These are phyloP conservation scores for Ambrosia hybrid DNA, from an alignment of 140 eudicot species.

Conservation along the genomic window DNA sequence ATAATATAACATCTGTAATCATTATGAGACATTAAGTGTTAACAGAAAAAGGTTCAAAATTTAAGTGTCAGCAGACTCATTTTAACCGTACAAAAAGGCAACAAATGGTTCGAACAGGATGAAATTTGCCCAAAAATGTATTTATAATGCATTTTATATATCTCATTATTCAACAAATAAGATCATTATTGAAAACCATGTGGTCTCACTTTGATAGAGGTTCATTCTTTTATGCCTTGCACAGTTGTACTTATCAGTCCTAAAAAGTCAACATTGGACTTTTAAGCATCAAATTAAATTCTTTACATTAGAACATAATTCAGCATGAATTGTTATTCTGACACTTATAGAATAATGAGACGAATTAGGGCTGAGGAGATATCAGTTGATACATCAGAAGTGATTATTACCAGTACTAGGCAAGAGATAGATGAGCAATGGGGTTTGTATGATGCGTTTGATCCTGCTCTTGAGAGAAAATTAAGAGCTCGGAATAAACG, in stretches of 20 bases:
- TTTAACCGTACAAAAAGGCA: not conserved
- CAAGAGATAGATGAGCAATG: conserved; percentile 97
- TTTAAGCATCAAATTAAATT: too few species aligned
- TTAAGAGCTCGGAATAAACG: conserved; percentile 70
- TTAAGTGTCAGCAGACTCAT: not conserved
- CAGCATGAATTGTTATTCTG: too few species aligned
- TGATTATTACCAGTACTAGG: conserved; percentile 75
- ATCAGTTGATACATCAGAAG: conserved; percentile 75
- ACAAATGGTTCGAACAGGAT: not conserved
- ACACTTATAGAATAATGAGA: conserved; percentile 76
- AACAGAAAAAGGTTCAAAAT: not conserved
- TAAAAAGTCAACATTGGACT: too few species aligned
- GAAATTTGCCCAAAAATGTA: not conserved
- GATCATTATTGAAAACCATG: too few species aligned
- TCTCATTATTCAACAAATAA: too few species aligned
- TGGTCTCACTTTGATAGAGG: too few species aligned
- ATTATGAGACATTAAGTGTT: too few species aligned
- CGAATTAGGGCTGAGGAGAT: conserved; percentile 90
- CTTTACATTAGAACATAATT: too few species aligned
- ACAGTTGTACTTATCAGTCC: too few species aligned
- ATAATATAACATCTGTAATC: not conserved
- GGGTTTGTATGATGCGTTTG: conserved; percentile 85
- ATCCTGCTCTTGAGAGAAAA: conserved; percentile 72
- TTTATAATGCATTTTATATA: conserved; percentile 6
- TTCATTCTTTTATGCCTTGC: too few species aligned